Base-by-base conservation (phyloP, 2,329 filamentous ascomycete genomes). In the Fusarium sp. region DNA sequence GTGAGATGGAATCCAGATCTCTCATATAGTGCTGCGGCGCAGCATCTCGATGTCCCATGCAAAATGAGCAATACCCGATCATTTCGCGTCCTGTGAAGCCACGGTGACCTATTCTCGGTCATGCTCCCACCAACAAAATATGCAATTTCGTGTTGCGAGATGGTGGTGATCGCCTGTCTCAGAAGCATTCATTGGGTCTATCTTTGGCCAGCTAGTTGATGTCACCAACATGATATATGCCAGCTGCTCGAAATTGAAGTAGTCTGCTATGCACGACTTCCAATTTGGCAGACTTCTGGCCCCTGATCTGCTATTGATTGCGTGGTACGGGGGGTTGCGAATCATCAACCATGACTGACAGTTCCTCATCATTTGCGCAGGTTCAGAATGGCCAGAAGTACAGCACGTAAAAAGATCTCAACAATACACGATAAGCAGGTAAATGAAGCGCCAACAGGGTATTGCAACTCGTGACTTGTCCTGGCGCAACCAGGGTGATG, bases 171-270 rank as follows among this genome's bases (percentile, higher is more conserved):
- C 58, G 27, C 16, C 44, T 48, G 41, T 27, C 60, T 61, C 47
- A 46, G 37, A 29, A 40, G 29, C 45, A 40, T 51, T 32, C 42
- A 67, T 65, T 65, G 42, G 57, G 14, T 46, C 18, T 34, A 14
- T 6, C 25, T 24, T 46, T 30, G 29, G 18, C 25, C 24, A 49
- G 37, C 32, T 40, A 41, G 11, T 13, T 29, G 6, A 51, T 58
- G 54, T 61, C 56, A 53, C 61, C 58, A 69, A 61, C 64, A 25
- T 54, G 45, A 18, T 16, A 51, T 49, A 67, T 64, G 53, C 29
- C 49, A 61, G 52, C 20, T 51, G 24, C 42, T 47, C 54, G 9
- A 44, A 56, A 32, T 24, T 30, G 25, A 51, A 55, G 49, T 45
- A 37, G 25, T 37, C 46, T 25, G 54, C 24, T 48, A 47, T 67